A percentile compares a stretch with the other conserved stretches of the same genome.
phyloP scores from a whole-genome alignment of 2,329 filamentous ascomycete genomes.

The Cladophialophora psammophila region DNA sequence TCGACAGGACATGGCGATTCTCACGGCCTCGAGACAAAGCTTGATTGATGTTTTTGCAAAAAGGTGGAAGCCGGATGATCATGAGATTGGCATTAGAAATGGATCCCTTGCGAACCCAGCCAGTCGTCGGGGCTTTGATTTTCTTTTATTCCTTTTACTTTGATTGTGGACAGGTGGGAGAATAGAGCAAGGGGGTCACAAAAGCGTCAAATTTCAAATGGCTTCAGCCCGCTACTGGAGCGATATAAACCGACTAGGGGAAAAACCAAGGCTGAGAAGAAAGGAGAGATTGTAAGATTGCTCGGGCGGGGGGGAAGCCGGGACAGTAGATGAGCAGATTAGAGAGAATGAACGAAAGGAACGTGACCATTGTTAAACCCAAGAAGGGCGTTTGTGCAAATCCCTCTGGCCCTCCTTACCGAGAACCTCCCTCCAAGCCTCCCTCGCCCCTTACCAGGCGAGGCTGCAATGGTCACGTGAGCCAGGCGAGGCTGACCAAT shows the following conservation, averaged over 20 bases:
- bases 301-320: background rate
- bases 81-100: constrained; percentile 23
- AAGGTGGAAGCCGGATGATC: constrained; percentile 7
- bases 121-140: constrained; percentile 14
- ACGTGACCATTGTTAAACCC: constrained; percentile 30
- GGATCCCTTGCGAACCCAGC: constrained; percentile 21
- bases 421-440: no score
- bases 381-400: background rate
- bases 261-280: constrained; percentile 6
- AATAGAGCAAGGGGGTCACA: constrained; percentile 8
- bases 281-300: background rate
- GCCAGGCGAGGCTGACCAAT: background rate
- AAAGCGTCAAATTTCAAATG: background rate
- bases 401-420: no score
- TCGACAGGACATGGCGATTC: constrained; percentile 4
- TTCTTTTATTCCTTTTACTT: constrained; percentile 1
- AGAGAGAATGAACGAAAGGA: constrained; percentile 30
- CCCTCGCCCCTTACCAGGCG: background rate
- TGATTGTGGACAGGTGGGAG: constrained; percentile 12
- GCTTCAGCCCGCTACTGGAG: background rate
- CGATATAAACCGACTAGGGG: constrained; percentile 1
- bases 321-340: constrained; percentile 24
- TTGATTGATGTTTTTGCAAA: constrained; percentile 12
- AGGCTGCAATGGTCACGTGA: constrained; percentile 3
- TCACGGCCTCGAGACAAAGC: constrained; percentile 22